phyloP scores from a whole-genome alignment of 768 basidiomycete genomes.

The Lactarius indigo region DNA sequence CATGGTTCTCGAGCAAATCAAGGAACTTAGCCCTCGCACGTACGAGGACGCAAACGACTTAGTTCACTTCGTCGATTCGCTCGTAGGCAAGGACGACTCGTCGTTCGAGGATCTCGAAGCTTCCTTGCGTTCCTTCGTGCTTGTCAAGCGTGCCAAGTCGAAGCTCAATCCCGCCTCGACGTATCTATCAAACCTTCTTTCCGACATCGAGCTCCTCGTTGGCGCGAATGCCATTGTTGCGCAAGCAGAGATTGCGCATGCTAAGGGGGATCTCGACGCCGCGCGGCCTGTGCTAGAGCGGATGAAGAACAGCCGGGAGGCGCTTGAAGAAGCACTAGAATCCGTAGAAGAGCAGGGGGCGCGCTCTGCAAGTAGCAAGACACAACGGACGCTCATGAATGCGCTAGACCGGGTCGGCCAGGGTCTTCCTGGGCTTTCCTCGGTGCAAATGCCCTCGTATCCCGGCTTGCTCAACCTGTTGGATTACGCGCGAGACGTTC shows the following conservation, averaged over 20 bases:
- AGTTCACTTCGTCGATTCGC: slow-evolving; percentile 97
- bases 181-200: slow-evolving; percentile 85
- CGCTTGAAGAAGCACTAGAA: slow-evolving; percentile 77
- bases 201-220: slow-evolving; percentile 85
- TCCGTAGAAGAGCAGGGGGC: slow-evolving; percentile 72
- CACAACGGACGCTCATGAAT: slow-evolving; percentile 54
- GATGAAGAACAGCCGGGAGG: slow-evolving; percentile 72
- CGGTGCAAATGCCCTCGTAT: slow-evolving; percentile 66
- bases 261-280: slow-evolving; percentile 62
- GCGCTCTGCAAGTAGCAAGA: slow-evolving; percentile 46
- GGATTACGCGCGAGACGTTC: slow-evolving; percentile 84
- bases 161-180: slow-evolving; percentile 93
- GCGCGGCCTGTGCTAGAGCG: slow-evolving; percentile 82
- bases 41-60: slow-evolving; percentile 89
- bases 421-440: slow-evolving; percentile 58
- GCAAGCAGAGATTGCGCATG: slow-evolving; percentile 66
- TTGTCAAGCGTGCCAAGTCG: slow-evolving; percentile 92
- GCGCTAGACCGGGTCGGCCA: slow-evolving; percentile 76
- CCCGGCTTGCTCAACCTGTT: slow-evolving; percentile 79
- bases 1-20: slow-evolving; percentile 90
- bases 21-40: slow-evolving; percentile 85
- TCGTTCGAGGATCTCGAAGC: slow-evolving; percentile 88
- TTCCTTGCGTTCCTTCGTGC: slow-evolving; percentile 88
- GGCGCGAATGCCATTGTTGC: slow-evolving; percentile 87
- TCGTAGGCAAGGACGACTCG: slow-evolving; percentile 61